Percentiles rank a stretch among this genome's conserved stretches.
phyloP scores from a whole-genome alignment of 495 filamentous ascomycete species.

The Penicillium flavigenum region DNA sequence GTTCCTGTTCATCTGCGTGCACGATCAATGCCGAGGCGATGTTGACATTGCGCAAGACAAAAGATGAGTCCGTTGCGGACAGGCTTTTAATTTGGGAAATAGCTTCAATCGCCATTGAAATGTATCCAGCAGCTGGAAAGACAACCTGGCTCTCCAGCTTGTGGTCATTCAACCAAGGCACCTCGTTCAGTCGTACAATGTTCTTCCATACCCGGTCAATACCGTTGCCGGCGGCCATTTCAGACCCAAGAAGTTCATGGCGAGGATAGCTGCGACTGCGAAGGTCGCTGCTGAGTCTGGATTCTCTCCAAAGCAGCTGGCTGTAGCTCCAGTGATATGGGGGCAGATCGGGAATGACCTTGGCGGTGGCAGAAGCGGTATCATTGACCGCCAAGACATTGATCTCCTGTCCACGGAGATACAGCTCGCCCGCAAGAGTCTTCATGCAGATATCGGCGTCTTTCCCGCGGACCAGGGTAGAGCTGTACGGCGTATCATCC shows the following conservation, averaged over 20 bases:
- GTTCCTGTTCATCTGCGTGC: too few species aligned
- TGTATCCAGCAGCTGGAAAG: slow-evolving; percentile 28
- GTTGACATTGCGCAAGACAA: too few species aligned
- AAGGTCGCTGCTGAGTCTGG: too few species aligned
- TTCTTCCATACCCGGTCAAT: slow-evolving; percentile 32
- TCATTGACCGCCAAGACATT: slow-evolving; percentile 15
- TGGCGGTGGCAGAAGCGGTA: too few species aligned
- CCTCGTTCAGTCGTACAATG: slow-evolving; percentile 34
- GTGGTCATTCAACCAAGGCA: slow-evolving; percentile 37
- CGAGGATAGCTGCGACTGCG: too few species aligned
- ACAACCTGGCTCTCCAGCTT: slow-evolving; percentile 22
- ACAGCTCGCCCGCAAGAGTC: background rate
- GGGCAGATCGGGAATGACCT: slow-evolving; percentile 32
- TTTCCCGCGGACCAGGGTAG: too few species aligned
- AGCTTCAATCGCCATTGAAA: slow-evolving; percentile 30
- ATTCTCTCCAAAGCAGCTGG: too few species aligned
- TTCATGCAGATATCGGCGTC: background rate
- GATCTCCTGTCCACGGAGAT: background rate
- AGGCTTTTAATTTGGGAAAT: background rate
- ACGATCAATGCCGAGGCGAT: too few species aligned
- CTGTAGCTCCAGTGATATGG: background rate
- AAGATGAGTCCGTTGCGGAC: too few species aligned
- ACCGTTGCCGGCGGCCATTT: too few species aligned
- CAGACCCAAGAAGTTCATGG: too few species aligned
- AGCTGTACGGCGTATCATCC: slow-evolving; percentile 12